Evolutionary conservation across 768 basidiomycete species (phyloP), one percentile per base, ranked within the genome.

Genomic region (Tulasnella sp.): DNA sequence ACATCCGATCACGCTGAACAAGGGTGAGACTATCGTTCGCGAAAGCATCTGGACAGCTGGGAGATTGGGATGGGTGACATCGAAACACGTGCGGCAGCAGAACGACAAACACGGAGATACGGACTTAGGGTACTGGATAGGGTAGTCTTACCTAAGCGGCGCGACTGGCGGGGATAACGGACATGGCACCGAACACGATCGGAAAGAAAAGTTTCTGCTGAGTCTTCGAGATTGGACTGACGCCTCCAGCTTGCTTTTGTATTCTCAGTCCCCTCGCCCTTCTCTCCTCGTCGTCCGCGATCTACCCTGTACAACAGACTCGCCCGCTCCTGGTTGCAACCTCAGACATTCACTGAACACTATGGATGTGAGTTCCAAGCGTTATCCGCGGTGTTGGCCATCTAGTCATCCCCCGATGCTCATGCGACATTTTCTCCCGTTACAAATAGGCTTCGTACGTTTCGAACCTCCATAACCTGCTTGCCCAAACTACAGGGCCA

Each of bases 401-500:
- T 52, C 47, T 52, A 52, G 47, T 52, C 47, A 52, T 52, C 47
- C 47, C n/a, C 5, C 47, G 26, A 26, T 9, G 47, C 47, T 52
- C 47, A 52, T 16, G 22, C 42, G 42, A 44, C 42, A 44, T 44
- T 52, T 52, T 52, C 26, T 26, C 26, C 26, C 47, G n/a, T 9
- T 22, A 11, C n/a, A 52, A 52, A 64, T 32, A 83, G 83, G 79
- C 80, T 69, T 74, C 77, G 47, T 95, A 87, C 80, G 86, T 92
- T 76, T 89, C 94, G 81, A 85, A 85, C 76, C 82, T 98, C 75
- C 92, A 96, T 82, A 84, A 86, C 81, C 87, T 97, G 74, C 89
- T 99, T 68, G 82, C 90, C 73, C 92, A 93, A 79, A 90, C 90
- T 29, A 89, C 89, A 71, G 88, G 90, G 42, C 92, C 92, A 77